Evolutionary conservation across 2,329 filamentous ascomycete genomes (phyloP).

Genomic region (Colletotrichum tropicale): DNA sequence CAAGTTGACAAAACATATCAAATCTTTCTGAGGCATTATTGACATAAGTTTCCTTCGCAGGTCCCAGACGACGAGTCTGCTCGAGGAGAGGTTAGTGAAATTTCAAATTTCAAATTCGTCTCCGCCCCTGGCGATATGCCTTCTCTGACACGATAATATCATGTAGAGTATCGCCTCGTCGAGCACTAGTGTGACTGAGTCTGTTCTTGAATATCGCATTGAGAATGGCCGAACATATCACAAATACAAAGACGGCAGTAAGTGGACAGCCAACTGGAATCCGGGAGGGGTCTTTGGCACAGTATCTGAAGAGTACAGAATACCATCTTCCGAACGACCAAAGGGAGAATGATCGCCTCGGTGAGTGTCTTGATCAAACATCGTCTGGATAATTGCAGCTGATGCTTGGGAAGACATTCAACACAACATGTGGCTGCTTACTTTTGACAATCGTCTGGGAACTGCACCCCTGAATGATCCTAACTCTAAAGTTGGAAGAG

Average conservation of each 20-base stretch:
- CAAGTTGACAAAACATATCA: neutral
- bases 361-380: neutral
- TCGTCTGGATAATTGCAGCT: neutral
- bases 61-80: neutral
- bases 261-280: neutral
- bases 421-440: conserved; percentile 28
- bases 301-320: conserved; percentile 1
- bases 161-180: neutral
- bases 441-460: conserved; percentile 26
- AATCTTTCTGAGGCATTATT: neutral
- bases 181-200: neutral
- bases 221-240: conserved; percentile 14
- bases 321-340: conserved; percentile 29
- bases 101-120: neutral
- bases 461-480: conserved; percentile 20
- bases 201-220: neutral
- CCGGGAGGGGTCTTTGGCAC: neutral
- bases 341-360: conserved; percentile 26
- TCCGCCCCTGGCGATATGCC: neutral
- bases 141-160: neutral
- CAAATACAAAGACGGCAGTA: conserved; percentile 23
- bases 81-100: neutral
- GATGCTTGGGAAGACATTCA: conserved; percentile 25
- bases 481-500: conserved; percentile 5
- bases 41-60: neutral